Evolutionary conservation across 495 filamentous ascomycete genomes (phyloP).

Genomic region (Penicillium cataractarum): DNA sequence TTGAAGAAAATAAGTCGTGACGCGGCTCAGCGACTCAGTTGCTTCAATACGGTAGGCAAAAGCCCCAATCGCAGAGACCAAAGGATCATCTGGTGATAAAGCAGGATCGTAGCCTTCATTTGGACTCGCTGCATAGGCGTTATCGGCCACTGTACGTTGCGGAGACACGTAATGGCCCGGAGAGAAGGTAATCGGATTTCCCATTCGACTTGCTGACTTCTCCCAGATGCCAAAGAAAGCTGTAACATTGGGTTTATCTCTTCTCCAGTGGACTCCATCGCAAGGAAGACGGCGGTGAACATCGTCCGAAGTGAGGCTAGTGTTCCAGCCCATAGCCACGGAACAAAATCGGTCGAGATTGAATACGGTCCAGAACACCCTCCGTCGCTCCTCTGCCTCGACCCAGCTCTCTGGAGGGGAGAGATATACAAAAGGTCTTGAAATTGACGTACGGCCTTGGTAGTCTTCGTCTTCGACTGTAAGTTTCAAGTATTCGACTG

Average conservation of each 20-base stretch:
- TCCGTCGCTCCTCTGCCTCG: slow-evolving; percentile 53
- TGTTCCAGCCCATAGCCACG: slow-evolving; percentile 33
- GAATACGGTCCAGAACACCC: slow-evolving; percentile 54
- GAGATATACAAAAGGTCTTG: slow-evolving; percentile 19
- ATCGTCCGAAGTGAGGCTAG: slow-evolving; percentile 32
- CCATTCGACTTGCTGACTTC: slow-evolving; percentile 23
- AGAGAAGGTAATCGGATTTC: slow-evolving; percentile 21
- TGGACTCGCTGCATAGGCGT: not conserved
- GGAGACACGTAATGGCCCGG: slow-evolving; percentile 9
- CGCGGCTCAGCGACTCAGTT: slow-evolving; percentile 15
- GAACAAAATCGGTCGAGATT: slow-evolving; percentile 42
- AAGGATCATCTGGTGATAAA: not conserved
- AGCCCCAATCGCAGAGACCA: not conserved
- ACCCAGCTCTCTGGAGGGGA: slow-evolving; percentile 35
- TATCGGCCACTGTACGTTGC: not conserved
- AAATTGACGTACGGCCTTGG: slow-evolving; percentile 4
- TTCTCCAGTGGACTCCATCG: slow-evolving; percentile 3
- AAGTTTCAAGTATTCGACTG: slow-evolving; percentile 40
- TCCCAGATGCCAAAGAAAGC: slow-evolving; percentile 44
- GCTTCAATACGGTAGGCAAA: slow-evolving; percentile 26
- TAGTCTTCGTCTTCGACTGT: slow-evolving; percentile 35
- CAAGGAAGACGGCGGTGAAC: slow-evolving; percentile 19
- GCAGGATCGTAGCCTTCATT: not conserved
- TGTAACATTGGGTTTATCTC: slow-evolving; percentile 28
- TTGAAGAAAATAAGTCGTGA: slow-evolving; percentile 43